Evolutionary conservation across 306 rosid genomes (phyloP).

Genomic region (Ormosia semicastrata): DNA sequence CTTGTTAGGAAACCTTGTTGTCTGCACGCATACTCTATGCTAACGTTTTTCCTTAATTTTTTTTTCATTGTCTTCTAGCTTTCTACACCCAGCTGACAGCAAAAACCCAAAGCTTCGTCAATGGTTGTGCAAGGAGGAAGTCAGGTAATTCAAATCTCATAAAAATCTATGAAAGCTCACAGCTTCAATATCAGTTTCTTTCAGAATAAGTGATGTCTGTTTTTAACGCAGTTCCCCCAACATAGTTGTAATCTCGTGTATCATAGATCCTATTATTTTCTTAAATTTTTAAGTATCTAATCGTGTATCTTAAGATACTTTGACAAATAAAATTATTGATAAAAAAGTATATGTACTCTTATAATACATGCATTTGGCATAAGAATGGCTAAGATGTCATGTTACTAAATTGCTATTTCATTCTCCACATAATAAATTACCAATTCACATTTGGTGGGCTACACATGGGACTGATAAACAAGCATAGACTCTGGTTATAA

Average conservation of each 20-base stretch:
- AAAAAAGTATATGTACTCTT: not conserved
- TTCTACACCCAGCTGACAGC: constrained; percentile 94
- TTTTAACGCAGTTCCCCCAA: not conserved
- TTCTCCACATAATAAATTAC: not conserved
- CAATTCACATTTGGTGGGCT: not conserved
- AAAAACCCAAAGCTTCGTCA: constrained; percentile 69
- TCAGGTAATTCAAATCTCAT: constrained; percentile 55
- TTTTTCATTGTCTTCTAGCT: constrained; percentile 45
- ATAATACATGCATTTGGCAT: not conserved
- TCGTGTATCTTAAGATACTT: not conserved
- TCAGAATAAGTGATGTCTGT: not conserved
- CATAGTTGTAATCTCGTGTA: not conserved
- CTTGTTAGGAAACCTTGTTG: constrained; percentile 25
- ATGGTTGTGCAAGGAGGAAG: constrained; percentile 95
- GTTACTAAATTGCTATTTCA: not conserved
- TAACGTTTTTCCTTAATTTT: not conserved
- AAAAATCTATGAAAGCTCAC: not conserved
- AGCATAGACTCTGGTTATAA: not conserved
- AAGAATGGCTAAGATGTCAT: not conserved
- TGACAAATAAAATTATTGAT: not conserved
- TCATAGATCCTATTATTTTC: not conserved
- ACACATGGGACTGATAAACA: not conserved
- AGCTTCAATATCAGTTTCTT: not conserved
- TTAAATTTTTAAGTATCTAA: not conserved
- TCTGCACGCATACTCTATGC: not conserved